Conservation (phyloP, 2,329 filamentous ascomycete genomes). For the Zasmidium citrigriseum region DNA sequence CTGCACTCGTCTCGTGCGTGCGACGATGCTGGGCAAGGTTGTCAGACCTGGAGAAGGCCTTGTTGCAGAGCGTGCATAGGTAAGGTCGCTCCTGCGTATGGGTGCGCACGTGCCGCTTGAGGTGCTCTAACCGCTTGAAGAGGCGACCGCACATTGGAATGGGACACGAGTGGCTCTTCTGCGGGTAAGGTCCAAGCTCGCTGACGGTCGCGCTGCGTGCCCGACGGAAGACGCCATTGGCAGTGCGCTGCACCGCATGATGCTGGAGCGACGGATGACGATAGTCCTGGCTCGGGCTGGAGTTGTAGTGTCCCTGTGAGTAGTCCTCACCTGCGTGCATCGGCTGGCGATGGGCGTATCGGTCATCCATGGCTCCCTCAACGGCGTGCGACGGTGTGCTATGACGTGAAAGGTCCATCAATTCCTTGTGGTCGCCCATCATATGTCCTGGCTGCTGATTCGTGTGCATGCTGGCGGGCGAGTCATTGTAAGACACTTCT, state of each 20-base stretch:
- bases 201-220: conserved; percentile 94
- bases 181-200: conserved; percentile 93
- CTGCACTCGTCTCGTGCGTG: conserved; percentile 77
- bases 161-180: conserved; percentile 98
- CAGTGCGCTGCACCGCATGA: conserved; percentile 61
- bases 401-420: conserved; percentile 81
- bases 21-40: conserved; percentile 91
- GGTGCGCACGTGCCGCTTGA: conserved; percentile 98
- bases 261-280: conserved; percentile 56
- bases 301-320: conserved; percentile 52
- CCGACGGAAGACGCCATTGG: conserved; percentile 76
- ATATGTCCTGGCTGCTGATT: conserved; percentile 60
- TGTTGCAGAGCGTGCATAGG: conserved; percentile 95
- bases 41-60: conserved; percentile 97
- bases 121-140: conserved; percentile 98
- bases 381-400: conserved; percentile 86
- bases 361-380: conserved; percentile 69
- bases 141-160: conserved; percentile 95
- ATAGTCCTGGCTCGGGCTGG: conserved; percentile 45
- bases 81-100: conserved; percentile 99
- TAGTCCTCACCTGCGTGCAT: conserved; percentile 71
- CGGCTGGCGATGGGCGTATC: conserved; percentile 49
- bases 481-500: conserved; percentile 76
- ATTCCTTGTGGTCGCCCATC: conserved; percentile 75
- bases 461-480: conserved; percentile 74